A percentile compares a stretch with the other conserved stretches of the same genome.
phyloP scores from a whole-genome alignment of 2,329 filamentous ascomycete genomes.

The Stagonosporopsis chrysanthemi region DNA sequence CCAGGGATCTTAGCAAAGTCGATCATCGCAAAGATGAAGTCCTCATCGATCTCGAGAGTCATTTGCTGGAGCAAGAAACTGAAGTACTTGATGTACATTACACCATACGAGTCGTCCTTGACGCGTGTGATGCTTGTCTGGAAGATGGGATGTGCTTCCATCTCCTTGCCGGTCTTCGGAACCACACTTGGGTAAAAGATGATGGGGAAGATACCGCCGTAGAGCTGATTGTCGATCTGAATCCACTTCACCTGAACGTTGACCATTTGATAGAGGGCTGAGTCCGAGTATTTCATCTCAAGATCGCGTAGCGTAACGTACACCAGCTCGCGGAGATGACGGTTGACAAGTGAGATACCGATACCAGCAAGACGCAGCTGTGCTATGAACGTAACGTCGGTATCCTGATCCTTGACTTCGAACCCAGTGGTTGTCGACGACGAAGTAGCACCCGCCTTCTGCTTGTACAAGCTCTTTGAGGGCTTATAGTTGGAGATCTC shows the following conservation, averaged over 20 bases:
- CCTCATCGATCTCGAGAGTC: constrained; percentile 96
- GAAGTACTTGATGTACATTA: constrained; percentile 98
- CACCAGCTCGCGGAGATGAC: constrained; percentile 87
- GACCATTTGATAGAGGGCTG: constrained; percentile 89
- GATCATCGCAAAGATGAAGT: constrained; percentile 94
- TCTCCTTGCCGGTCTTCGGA: constrained; percentile 94
- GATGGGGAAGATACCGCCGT: constrained; percentile 97
- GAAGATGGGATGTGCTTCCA: constrained; percentile 93
- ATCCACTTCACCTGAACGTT: constrained; percentile 97
- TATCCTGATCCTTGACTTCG: constrained; percentile 92
- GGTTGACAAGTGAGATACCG: constrained; percentile 91
- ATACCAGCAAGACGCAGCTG: constrained; percentile 89
- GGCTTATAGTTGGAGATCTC: constrained; percentile 93
- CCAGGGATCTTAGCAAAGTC: constrained; percentile 95
- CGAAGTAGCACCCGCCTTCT: constrained; percentile 63
- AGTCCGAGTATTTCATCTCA: constrained; percentile 89
- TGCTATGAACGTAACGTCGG: constrained; percentile 85
- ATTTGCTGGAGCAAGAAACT: constrained; percentile 94
- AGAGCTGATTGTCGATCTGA: constrained; percentile 97
- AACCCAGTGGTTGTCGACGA: constrained; percentile 75
- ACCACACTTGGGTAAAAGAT: constrained; percentile 97
- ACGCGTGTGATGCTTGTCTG: constrained; percentile 91
- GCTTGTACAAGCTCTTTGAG: constrained; percentile 89
- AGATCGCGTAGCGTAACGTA: constrained; percentile 94
- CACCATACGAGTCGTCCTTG: constrained; percentile 98